Evolutionary conservation across 2,329 filamentous ascomycete genomes (phyloP).

Genomic region (Ophiostoma triangulosporum): DNA sequence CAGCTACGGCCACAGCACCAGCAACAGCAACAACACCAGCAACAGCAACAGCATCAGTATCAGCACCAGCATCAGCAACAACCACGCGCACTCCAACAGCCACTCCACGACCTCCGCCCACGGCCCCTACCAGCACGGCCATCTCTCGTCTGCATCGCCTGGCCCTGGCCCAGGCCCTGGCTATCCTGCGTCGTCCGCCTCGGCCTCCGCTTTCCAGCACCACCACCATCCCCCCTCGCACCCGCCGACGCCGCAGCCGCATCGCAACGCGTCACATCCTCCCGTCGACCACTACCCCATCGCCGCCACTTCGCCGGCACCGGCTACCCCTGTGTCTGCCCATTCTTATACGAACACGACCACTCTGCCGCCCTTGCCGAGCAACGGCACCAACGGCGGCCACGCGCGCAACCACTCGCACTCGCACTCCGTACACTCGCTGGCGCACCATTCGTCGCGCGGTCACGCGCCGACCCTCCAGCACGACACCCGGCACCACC

Average conservation of each 20-base stretch:
- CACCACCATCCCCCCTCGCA: neutral
- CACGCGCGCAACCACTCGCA: constrained; percentile 1
- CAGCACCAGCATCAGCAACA: no score
- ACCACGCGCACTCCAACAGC: neutral
- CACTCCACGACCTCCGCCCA: constrained; percentile 1
- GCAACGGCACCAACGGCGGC: constrained; percentile 9
- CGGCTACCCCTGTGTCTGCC: constrained; percentile 4
- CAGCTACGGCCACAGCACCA: neutral
- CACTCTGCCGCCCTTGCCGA: constrained; percentile 1
- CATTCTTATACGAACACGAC: constrained; percentile 3
- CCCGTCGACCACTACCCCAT: neutral
- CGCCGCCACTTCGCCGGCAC: constrained; percentile 3
- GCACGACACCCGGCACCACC: neutral
- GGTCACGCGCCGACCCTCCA: neutral
- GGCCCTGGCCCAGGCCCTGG: neutral
- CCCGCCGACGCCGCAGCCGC: neutral
- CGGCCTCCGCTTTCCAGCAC: neutral
- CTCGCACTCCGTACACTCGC: neutral
- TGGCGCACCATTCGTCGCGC: neutral
- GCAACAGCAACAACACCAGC: neutral
- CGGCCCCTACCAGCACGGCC: constrained; percentile 16
- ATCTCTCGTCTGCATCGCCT: constrained; percentile 6
- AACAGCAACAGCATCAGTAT: constrained; percentile 13
- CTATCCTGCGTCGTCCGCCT: constrained; percentile 7
- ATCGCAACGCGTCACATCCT: neutral